Percentiles rank a stretch among this genome's conserved stretches.
These are phyloP conservation scores for Coleophoma cylindrospora DNA, from an alignment of 2,329 filamentous ascomycete genomes.

Conservation along the genomic window DNA sequence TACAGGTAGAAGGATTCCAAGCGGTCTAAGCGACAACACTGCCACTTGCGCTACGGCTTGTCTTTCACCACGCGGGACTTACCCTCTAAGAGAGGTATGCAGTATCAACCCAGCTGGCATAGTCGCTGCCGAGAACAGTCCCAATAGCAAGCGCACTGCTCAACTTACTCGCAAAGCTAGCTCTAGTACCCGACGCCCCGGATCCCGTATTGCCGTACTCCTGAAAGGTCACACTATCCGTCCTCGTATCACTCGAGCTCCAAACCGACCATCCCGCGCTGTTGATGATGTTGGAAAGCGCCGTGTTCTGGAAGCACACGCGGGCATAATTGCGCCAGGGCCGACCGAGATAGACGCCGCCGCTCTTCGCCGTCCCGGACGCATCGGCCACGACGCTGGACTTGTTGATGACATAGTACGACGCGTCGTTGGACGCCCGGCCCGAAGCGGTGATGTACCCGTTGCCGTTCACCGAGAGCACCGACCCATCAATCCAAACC, in stretches of 20 bases:
- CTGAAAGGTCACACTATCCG: conserved; percentile 41
- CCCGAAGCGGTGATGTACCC: conserved; percentile 44
- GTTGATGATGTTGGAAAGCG: conserved; percentile 44
- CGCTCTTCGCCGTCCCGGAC: conserved; percentile 30
- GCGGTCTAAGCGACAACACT: too few relatives aligned
- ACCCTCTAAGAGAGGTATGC: conserved; percentile 28
- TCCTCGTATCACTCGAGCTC: conserved; percentile 34
- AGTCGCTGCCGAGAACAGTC: conserved; percentile 38
- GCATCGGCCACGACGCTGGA: conserved; percentile 37
- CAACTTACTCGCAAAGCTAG: conserved; percentile 38
- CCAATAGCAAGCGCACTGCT: conserved; percentile 34
- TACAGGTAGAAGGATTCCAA: too few relatives aligned
- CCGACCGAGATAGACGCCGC: conserved; percentile 43
- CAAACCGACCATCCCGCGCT: conserved; percentile 45
- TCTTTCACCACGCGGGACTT: too few relatives aligned
- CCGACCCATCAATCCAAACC: conserved; percentile 46
- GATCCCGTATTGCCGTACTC: conserved; percentile 43
- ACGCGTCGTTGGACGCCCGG: conserved; percentile 32
- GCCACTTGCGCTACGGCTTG: too few relatives aligned
- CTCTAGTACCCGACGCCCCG: conserved; percentile 40
- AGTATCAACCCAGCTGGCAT: conserved; percentile 37
- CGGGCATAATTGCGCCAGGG: conserved; percentile 46
- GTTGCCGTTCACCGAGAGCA: conserved; percentile 35
- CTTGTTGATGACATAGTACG: conserved; percentile 52
- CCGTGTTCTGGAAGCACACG: conserved; percentile 45